Base-by-base conservation (phyloP, 2,329 filamentous ascomycete species). In the Bipolaris zeicola region DNA sequence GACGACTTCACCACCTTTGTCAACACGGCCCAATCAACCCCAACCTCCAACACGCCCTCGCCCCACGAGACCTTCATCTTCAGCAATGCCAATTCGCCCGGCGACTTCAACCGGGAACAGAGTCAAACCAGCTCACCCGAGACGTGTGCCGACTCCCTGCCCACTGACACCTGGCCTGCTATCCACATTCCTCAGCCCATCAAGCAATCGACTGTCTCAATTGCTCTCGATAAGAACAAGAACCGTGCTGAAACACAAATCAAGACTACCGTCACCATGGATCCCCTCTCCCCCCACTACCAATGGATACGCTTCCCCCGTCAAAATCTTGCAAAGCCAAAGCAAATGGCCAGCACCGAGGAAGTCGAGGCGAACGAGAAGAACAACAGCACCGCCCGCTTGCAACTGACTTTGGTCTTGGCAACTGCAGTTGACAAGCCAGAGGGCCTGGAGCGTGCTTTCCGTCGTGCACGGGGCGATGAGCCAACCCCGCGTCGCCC, bases 171-270 rank as follows among this genome's bases (percentile, higher is more conserved):
- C 61, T 50, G 67, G 68, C 50, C 59, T 34, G 66, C 64, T n/a
- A 71, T 71, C 37, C 64, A 65, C 52, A 72, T 70, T 22, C 66
- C 68, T 1, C 69, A 71, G 52, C 48, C 63, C 6, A 57, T 64
- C 22, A 64, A 68, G 20, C 57, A 58, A 10, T 62, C 66, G 26
- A 54, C 64, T 1, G 55, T 74, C 42, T 58, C 53, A 33, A 61
- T 74, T 37, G 55, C 53, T 14, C 57, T 71, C 20, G 70, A 75
- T 62, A 72, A 70, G 58, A 71, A 74, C 54, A 98, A 97, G 77
- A 96, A 93, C 14, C 88, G 95, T 20, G 95, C 98, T 16, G 95
- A 99, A 79, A 98, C 95, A 0, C 95, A 98, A 73, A 97, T 98
- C 65, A 91, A 90, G 7, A 91, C 97, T 65, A 89, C 89, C 68